Base-by-base conservation (phyloP, 345 rosid species). In the Pistacia vera region DNA sequence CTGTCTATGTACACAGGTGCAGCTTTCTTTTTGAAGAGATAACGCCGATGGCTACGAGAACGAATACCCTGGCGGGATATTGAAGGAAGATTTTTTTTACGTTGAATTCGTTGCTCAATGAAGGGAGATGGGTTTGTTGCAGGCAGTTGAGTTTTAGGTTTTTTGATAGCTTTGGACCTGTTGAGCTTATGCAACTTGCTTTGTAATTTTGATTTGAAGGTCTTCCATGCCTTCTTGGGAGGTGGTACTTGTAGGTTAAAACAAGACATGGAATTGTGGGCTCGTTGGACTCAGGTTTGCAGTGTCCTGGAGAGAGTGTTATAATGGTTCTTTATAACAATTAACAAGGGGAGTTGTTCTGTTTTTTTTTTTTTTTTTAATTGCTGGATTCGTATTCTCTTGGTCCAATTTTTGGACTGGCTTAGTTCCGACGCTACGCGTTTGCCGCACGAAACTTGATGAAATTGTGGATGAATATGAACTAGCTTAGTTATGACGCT, bases 191-290 rank as follows among this genome's bases (percentile, higher is more conserved):
- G 86, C 16, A 90, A 88, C 55, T 80, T 87, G 71, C 38, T 78
- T 63, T 85, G 84, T 10, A 91, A 70, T 46, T 90, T 92, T 78
- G 85, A 77, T 55, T 94, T 81, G 84, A 94, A 81, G 73, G 84
- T 79, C 82, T 87, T 88, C 97, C 96, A 94, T 72, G 88, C 91
- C 77, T 86, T 88, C 81, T 84, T 88, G 85, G 93, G 86, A 0
- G 89, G 90, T 7, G 85, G 84, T 67, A 91, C 76, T 84, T 83
- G 72, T 54, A 86, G 70, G 28, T 78, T 88, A 59, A 90, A 72
- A 80, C 86, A 90, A 79, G 93, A 82, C 94, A 91, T 90, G 71
- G 60, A 60, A 8, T 51, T 14, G 25, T 3, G 46, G 46, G 63
- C 13, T 4, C 35, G 22, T 54, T 38, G 28, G 12, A n/a, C 44